Evolutionary conservation across 768 basidiomycete species (phyloP).

Genomic region (Multifurca ochricompacta): DNA sequence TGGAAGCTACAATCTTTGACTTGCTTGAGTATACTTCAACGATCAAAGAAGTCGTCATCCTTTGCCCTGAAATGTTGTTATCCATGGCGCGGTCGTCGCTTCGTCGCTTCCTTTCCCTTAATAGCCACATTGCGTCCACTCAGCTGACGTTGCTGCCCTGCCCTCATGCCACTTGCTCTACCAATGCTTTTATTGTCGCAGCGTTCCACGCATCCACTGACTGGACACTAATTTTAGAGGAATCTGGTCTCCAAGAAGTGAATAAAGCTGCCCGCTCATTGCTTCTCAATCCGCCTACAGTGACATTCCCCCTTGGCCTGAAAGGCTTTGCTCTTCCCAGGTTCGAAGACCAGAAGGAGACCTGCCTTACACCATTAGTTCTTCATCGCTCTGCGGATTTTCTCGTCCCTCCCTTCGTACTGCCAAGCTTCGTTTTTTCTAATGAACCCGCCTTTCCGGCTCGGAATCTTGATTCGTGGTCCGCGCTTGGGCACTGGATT

Average conservation of each 20-base stretch:
- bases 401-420: constrained; percentile 55
- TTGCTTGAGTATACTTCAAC: constrained; percentile 1
- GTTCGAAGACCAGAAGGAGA: neutral
- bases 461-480: constrained; percentile 24
- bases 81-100: constrained; percentile 11
- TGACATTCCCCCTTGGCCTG: constrained; percentile 19
- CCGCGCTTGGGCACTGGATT: constrained; percentile 25
- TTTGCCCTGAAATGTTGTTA: constrained; percentile 18
- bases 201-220: constrained; percentile 5
- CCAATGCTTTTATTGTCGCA: constrained; percentile 3
- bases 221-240: constrained; percentile 16
- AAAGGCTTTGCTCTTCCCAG: constrained; percentile 7
- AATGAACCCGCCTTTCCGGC: constrained; percentile 22
- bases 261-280: neutral
- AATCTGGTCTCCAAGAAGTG: constrained; percentile 8
- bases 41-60: constrained; percentile 10
- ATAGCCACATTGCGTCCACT: neutral
- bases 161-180: neutral
- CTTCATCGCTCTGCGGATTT: constrained; percentile 36
- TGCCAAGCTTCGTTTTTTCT: constrained; percentile 30
- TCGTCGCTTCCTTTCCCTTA: constrained; percentile 4
- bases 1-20: neutral
- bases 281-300: constrained; percentile 14
- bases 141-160: constrained; percentile 12
- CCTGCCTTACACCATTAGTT: constrained; percentile 26